Evolutionary conservation across 2,329 filamentous ascomycete species (phyloP), one percentile per base, ranked within the genome.

Genomic region (Ophiostoma sp.): DNA sequence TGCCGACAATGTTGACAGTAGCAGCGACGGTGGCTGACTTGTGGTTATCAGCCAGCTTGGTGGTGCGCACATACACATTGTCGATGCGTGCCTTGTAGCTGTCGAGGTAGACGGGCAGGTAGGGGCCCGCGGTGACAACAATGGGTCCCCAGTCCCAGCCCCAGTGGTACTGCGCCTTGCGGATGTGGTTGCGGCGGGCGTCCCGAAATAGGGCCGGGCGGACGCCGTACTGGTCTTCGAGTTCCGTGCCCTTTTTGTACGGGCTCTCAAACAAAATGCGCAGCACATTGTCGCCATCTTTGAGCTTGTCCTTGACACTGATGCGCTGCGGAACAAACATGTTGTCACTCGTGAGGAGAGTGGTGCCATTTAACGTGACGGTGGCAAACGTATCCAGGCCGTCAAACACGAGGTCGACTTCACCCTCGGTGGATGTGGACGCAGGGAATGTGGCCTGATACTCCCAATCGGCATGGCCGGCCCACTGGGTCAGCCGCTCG

Each of bases 311-410:
- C 0, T 82, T 80, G 0, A 95, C 88, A 75, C 94, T 88, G 2
- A 93, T 87, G 3, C 92, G 86, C 77, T 93, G 87, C 0, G 91
- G 89, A 5, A 91, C 83, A 78, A 95, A 95, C 93, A 95, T 95
- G 81, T 93, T 95, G 73, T 93, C 89, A 15, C 88, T 88, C 79
- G 91, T 86, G 3, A 95, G 84, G 42, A 95, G 90, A 2, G 85
- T 84, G 9, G 85, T 82, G n/a, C 89, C 91, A 77, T 95, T 93
- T 22, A 96, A 83, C 50, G 85, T 82, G 45, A 94, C 92, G 0
- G 86, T 91, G 1, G 93, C 92, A 81, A 92, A 94, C 0, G 93
- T 95, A 80, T 96, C 93, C 66, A 96, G 84, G 0, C 93, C 93
- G 74, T 94, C 91, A 79, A 95, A 94, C 0, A 87, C 90, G 48